These are phyloP conservation scores for Polyrhizophydium stewartii DNA, from an alignment of 371 early-diverging fungal genomes.

Conservation along the genomic window DNA sequence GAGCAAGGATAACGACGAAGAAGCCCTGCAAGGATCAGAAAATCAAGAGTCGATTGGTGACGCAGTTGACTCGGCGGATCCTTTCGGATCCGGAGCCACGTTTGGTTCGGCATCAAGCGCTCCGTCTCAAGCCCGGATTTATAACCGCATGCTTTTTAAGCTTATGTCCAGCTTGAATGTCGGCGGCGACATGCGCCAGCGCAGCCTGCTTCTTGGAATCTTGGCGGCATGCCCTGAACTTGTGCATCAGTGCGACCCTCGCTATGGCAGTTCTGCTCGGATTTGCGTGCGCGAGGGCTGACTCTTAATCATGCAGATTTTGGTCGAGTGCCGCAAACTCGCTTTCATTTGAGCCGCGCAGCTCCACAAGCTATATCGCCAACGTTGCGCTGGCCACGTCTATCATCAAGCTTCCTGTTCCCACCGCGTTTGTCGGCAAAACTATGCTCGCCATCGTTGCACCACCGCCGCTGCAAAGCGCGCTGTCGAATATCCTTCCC, in stretches of 20 bases:
- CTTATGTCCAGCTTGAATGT: conserved; percentile 60
- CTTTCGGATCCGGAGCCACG: no score
- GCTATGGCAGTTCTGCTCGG: not conserved
- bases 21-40: not conserved
- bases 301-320: conserved; percentile 40
- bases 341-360: conserved; percentile 73
- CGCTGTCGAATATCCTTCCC: conserved; percentile 62
- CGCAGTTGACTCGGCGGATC: no score
- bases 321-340: conserved; percentile 45
- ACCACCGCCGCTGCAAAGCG: conserved; percentile 42
- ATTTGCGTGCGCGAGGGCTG: not conserved
- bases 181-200: conserved; percentile 64
- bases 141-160: conserved; percentile 55
- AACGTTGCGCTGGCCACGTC: conserved; percentile 70
- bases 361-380: conserved; percentile 69
- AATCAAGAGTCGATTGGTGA: no score
- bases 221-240: conserved; percentile 71
- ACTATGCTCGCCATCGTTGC: conserved; percentile 35
- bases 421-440: conserved; percentile 40
- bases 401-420: conserved; percentile 65
- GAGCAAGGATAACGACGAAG: conserved; percentile 4
- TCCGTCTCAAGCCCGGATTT: no score
- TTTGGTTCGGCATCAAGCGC: no score
- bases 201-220: conserved; percentile 59
- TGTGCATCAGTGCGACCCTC: conserved; percentile 52